Conservation (phyloP, 768 basidiomycete species). For the Paxillus involutus region DNA sequence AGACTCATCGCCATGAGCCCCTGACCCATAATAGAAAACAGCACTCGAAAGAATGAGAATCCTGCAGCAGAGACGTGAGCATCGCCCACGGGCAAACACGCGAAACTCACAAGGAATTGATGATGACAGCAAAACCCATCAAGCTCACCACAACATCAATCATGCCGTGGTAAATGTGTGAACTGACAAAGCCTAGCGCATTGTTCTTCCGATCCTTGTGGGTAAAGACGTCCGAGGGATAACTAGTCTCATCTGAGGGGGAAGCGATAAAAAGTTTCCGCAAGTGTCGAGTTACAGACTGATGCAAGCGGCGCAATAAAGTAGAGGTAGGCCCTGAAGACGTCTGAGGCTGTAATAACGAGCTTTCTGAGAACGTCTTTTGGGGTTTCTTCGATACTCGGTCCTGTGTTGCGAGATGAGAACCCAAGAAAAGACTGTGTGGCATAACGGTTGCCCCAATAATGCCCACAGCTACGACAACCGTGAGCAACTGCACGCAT, state of each 20-base stretch:
- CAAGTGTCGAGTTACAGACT: constrained; percentile 4
- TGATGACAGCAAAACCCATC: constrained; percentile 82
- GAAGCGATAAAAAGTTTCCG: constrained; percentile 25
- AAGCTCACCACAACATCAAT: constrained; percentile 68
- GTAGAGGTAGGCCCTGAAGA: constrained; percentile 8
- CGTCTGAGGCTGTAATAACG: background rate
- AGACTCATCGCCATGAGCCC: constrained; percentile 36
- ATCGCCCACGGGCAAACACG: background rate
- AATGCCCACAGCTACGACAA: constrained; percentile 60
- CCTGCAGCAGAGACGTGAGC: constrained; percentile 33
- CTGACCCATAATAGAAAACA: constrained; percentile 67
- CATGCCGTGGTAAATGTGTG: constrained; percentile 66
- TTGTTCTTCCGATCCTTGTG: constrained; percentile 62
- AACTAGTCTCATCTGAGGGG: constrained; percentile 17
- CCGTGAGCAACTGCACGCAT: constrained; percentile 12
- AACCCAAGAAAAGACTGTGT: constrained; percentile 88
- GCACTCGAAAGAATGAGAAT: constrained; percentile 82
- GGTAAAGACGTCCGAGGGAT: constrained; percentile 32
- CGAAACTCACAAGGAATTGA: constrained; percentile 72
- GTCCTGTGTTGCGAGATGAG: constrained; percentile 82
- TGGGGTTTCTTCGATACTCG: constrained; percentile 45
- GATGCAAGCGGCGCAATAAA: constrained; percentile 18
- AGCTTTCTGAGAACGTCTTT: constrained; percentile 7
- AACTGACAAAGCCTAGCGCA: constrained; percentile 49
- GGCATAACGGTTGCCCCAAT: constrained; percentile 91